Evolutionary conservation across 2,329 filamentous ascomycete genomes (phyloP), one percentile per base, ranked within the genome.

Genomic region (Microcyclosporella mali): DNA sequence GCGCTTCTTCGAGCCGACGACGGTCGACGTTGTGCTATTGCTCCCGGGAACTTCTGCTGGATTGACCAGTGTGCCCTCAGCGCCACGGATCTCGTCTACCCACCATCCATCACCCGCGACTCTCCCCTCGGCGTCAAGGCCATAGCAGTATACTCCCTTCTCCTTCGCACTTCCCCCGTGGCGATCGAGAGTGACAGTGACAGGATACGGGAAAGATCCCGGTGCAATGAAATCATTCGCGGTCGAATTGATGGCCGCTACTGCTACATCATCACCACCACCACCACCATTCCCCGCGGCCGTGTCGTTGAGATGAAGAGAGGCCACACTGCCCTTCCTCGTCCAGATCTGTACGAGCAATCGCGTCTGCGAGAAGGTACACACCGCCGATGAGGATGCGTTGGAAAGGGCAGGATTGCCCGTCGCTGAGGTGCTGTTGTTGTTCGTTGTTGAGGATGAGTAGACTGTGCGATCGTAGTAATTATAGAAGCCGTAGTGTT

Each of bases 401-500:
- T 57, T 40, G 6, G 43, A 28, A 6, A 55, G 34, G 1, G 48
- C 29, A 4, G 55, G 47, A 34, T 51, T 55, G 47, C 28, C 40
- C 12, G 32, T 46, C 37, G 40, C 46, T 37, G 37, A 31, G 41
- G 37, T 35, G 46, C 70, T 18, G 57, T 57, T n/a, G 58, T 58
- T 49, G 75, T 73, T 14, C 9, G 36, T 19, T 14, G 33, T 45
- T 78, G 79, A 81, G 54, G 81, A 79, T 49, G 94, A 72, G 69
- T 90, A 94, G 50, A 94, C 86, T 7, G 83, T 84, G 52, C 88
- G 86, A 66, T 88, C 82, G 65, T 85, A 97, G 70, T 95, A 94
- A 1, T 78, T 85, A 68, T 95, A 95, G 68, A 95, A 95, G 6
- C 87, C 88, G 64, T 94, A 95, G 66, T 95, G 88, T 63, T 97